A percentile compares a stretch with the other conserved stretches of the same genome.
phyloP scores from a whole-genome alignment of 257 asterid genomes.

The Salvia splendens region DNA sequence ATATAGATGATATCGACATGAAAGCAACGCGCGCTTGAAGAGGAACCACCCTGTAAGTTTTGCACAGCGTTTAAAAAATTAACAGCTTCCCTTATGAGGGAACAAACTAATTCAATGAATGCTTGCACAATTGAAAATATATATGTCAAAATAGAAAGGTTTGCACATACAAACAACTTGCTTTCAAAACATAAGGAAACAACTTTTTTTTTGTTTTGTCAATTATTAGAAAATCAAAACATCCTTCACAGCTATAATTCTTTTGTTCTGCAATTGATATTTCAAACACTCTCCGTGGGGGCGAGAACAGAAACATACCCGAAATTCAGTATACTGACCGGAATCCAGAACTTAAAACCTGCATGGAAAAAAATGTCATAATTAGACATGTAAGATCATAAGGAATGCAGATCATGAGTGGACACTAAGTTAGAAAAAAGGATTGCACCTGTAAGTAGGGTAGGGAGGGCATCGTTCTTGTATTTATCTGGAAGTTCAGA shows the following conservation, averaged over 20 bases:
- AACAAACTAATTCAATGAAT: slow-evolving; percentile 16
- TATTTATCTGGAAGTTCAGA: slow-evolving; percentile 85
- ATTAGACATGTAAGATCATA: neutral
- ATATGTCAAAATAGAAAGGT: neutral
- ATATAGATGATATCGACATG: slow-evolving; percentile 90
- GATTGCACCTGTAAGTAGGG: slow-evolving; percentile 65
- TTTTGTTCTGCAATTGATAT: neutral
- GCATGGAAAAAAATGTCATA: slow-evolving; percentile 32
- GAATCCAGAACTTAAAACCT: slow-evolving; percentile 98
- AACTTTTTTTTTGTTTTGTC: neutral
- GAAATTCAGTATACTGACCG: slow-evolving; percentile 87
- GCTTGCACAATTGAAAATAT: neutral
- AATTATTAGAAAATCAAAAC: neutral
- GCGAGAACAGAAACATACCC: slow-evolving; percentile 55
- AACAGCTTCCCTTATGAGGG: slow-evolving; percentile 13
- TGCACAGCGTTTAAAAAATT: neutral
- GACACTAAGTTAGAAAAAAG: slow-evolving; percentile 6
- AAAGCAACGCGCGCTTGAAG: slow-evolving; percentile 94
- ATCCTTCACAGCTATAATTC: neutral
- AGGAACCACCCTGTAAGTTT: slow-evolving; percentile 68
- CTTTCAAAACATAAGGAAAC: neutral
- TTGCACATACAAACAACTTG: neutral
- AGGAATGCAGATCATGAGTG: slow-evolving; percentile 9
- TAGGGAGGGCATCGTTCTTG: slow-evolving; percentile 86
- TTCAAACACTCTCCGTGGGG: neutral